Evolutionary conservation across 2,329 filamentous ascomycete genomes (phyloP).

Genomic region (Aspergillus ruber): DNA sequence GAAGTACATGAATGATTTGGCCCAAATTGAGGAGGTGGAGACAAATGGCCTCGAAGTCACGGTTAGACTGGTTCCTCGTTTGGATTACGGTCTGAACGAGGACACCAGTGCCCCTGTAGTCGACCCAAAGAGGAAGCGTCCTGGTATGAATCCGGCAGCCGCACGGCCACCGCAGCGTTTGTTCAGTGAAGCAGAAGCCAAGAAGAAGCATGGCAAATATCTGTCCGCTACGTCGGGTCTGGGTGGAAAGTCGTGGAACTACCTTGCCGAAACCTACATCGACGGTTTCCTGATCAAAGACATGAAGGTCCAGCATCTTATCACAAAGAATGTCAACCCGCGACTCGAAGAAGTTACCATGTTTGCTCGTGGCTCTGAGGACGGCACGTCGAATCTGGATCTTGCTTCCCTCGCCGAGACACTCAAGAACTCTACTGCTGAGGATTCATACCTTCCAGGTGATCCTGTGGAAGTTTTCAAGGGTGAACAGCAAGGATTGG

Average conservation of each 20-base stretch:
- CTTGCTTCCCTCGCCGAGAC: conserved; percentile 84
- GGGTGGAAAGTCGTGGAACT: conserved; percentile 67
- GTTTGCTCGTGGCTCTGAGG: conserved; percentile 80
- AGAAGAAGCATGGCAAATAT: conserved; percentile 71
- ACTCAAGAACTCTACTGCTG: conserved; percentile 73
- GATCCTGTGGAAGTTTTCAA: conserved; percentile 96
- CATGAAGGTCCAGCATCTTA: conserved; percentile 79
- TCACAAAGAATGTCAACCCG: conserved; percentile 86
- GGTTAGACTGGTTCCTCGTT: conserved; percentile 78
- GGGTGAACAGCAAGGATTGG: conserved; percentile 87
- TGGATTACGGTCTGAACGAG: conserved; percentile 87
- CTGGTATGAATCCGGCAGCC: conserved; percentile 44
- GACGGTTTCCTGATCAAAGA: conserved; percentile 93
- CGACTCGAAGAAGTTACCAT: conserved; percentile 92
- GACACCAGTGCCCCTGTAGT: conserved; percentile 54
- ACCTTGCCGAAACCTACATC: conserved; percentile 82
- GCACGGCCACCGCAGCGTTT: conserved; percentile 78
- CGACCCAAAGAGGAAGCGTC: conserved; percentile 74
- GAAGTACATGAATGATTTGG: conserved; percentile 82
- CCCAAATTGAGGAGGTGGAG: conserved; percentile 85
- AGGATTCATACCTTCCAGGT: conserved; percentile 80
- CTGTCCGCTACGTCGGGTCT: conserved; percentile 48
- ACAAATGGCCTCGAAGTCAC: conserved; percentile 85
- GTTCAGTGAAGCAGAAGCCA: conserved; percentile 88
- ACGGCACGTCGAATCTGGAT: conserved; percentile 90